Evolutionary conservation across 441 rosid species (phyloP).

Genomic region (Kokia cookei): DNA sequence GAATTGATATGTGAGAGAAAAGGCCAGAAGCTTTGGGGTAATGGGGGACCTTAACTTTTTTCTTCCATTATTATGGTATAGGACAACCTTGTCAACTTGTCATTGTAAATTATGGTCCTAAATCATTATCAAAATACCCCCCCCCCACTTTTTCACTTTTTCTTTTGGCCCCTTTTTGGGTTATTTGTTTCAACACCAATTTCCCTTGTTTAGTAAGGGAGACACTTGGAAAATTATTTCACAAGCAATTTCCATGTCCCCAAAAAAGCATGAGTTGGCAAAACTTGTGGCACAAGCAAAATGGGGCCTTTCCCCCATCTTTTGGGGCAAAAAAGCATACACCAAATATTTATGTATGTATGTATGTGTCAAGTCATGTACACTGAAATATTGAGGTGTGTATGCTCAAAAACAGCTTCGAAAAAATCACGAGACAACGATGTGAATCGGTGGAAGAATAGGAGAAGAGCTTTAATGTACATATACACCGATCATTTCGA

Average conservation of each 20-base stretch:
- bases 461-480: conserved; percentile 11
- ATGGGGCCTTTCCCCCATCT: background rate
- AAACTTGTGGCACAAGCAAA: background rate
- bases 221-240: background rate
- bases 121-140: background rate
- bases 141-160: background rate
- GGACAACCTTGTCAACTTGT: background rate
- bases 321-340: background rate
- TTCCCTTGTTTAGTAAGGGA: background rate
- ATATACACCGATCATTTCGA: conserved; percentile 18
- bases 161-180: too few relatives aligned
- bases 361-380: background rate
- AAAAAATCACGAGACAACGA: background rate
- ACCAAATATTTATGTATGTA: background rate
- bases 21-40: background rate
- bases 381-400: background rate
- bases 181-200: background rate
- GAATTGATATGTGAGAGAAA: background rate
- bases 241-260: background rate
- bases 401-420: background rate
- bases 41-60: background rate
- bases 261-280: background rate
- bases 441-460: conserved; percentile 15
- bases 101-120: background rate
- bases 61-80: background rate